These are phyloP conservation scores for Beta vulgaris DNA, from an alignment of 148 eudicot species.

Conservation along the genomic window DNA sequence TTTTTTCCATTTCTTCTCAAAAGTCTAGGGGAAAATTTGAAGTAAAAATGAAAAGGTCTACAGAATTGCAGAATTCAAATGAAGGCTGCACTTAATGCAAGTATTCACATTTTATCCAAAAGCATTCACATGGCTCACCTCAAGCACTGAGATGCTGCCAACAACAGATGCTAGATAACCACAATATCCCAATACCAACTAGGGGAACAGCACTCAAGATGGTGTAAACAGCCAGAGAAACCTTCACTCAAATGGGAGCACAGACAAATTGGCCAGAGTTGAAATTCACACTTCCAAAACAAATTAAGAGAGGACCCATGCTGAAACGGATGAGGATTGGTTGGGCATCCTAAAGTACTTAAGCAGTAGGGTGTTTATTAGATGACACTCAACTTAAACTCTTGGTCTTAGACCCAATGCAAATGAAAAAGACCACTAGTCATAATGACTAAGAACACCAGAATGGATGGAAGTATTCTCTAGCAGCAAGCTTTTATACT, in stretches of 20 bases:
- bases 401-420: neutral
- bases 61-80: no score
- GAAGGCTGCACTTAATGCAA: no score
- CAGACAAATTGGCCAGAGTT: no score
- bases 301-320: neutral
- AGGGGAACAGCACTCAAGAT: no score
- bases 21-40: no score
- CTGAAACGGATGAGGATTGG: neutral
- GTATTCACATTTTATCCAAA: no score
- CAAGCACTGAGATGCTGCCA: no score
- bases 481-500: neutral
- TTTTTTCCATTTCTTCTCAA: no score
- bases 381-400: slow-evolving; percentile 2
- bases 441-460: neutral
- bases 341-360: neutral
- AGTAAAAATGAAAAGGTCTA: no score
- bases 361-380: neutral
- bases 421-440: neutral
- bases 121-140: no score
- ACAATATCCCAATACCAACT: no score
- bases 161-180: no score
- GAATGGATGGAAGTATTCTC: neutral
- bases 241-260: neutral
- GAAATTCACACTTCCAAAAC: neutral
- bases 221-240: neutral